phyloP scores from a whole-genome alignment of 441 rosid genomes.

The Corymbia calophylla region DNA sequence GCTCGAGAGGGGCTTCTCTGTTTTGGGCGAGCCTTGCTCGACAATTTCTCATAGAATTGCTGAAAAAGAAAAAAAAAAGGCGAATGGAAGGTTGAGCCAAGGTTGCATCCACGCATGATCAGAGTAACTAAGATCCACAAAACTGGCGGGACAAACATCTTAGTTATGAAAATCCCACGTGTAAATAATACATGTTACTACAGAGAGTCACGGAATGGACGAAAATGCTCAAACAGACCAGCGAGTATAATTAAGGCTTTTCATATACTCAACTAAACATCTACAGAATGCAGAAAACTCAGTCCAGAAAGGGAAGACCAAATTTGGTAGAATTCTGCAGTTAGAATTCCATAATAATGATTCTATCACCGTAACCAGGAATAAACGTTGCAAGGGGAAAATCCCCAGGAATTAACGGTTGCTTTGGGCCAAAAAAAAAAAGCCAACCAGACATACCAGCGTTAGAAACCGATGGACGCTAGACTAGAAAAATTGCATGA shows the following conservation, averaged over 20 bases:
- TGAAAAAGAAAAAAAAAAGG: conserved; percentile 6
- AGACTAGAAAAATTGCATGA: neutral
- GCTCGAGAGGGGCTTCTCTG: conserved; percentile 64
- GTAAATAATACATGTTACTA: neutral
- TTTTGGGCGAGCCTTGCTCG: conserved; percentile 84
- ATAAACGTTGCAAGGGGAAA: neutral
- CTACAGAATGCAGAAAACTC: neutral
- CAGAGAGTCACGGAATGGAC: neutral
- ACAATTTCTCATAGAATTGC: conserved; percentile 84
- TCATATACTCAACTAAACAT: neutral
- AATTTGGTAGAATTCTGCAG: neutral
- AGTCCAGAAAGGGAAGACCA: neutral
- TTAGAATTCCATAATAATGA: neutral
- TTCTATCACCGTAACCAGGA: neutral
- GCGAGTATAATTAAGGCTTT: neutral
- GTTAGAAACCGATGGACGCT: neutral
- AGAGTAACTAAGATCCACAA: neutral
- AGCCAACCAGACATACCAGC: neutral
- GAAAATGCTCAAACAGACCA: neutral
- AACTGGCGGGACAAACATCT: neutral
- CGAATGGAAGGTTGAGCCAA: neutral
- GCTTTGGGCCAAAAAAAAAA: neutral
- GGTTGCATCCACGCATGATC: neutral
- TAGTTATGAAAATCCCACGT: neutral
- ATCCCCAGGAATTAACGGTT: neutral